Evolutionary conservation across 768 basidiomycete species (phyloP), one percentile per base, ranked within the genome.

Genomic region (Plicaturopsis crispa): DNA sequence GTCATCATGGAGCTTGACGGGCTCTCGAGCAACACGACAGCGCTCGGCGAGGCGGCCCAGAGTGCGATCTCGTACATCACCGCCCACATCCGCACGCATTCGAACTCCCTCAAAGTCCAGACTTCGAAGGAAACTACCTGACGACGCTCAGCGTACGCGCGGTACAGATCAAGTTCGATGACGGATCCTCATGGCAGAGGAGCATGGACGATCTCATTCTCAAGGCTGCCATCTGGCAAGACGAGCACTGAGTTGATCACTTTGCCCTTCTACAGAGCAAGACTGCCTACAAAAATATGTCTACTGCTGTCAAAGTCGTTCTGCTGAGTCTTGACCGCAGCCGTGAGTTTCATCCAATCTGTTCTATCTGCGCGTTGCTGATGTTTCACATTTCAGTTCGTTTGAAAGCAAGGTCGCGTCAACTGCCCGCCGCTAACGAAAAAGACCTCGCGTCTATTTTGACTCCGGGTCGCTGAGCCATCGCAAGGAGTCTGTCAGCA

Each of bases 1-100:
- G 94, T 96, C 44, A 75, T 98, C 53, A 97, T 93, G 72, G 96
- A 99, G 50, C 80, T 99, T 6, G 94, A 99, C 48, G 91, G 92
- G n/a, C 77, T 98, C 6, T 69, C 74, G 1, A 59, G 65, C 41
- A 82, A 85, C 46, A 43, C 64, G 2, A 60, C 73, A 0, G 58
- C 73, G 0, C 80, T 97, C 17, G 88, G 83, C 28, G 71, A 77
- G 33, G 78, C 86, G 0, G 92, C 96, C 0, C 65, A 68, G 24
- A 65, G 69, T 8, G 88, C 92, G 0, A 65, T 96, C 42, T 46
- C 67, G 0, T 96, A 89, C 51, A 74, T 97, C 48, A 74, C 81
- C 2, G 65, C 75, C 1, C 80, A 84, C 48, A 61, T 97, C 42
- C 84, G 83, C 35, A 70, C 83, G 3, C 83, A 89, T 54, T 60